Evolutionary conservation across 441 rosid species (phyloP), one percentile per base, ranked within the genome.

Genomic region (Viola pubescens): DNA sequence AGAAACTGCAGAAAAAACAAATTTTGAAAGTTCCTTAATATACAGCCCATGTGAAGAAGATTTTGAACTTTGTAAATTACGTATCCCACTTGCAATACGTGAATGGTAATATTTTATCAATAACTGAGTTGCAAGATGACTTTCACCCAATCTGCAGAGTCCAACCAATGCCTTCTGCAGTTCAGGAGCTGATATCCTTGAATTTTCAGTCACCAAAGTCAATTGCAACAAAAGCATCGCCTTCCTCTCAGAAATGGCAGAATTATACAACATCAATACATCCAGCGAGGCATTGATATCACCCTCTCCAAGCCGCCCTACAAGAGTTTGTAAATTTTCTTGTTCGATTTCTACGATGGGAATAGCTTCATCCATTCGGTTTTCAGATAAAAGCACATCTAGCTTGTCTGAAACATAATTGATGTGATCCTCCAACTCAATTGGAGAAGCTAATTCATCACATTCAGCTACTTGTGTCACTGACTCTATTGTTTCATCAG

Each of bases 1-100:
- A 63, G 82, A 81, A 65, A 86, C 77, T 77, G 71, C 59, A 50
- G 87, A 81, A 66, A 83, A 86, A 6, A 81, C 73, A 46, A 79
- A 73, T 68, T 73, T 86, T 0, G 82, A 70, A 44, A 86, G 80
- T 63, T 83, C 82, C 64, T 67, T 74, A 43, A 71, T 63, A 61
- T 72, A 86, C 41, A 72, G n/a, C 34, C 68, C 71, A 51, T 71
- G 70, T 38, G 61, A 51, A 50, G 69, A 60, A 0, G 75, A 62
- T 38, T 73, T 73, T 44, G 75, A 78, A 59, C 50, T 53, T 63
- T 69, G 79, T 59, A 83, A 67, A 12, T 68, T 65, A 40, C 48
- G 70, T 11, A 75, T 61, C 64, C 82, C 80, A 9, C 10, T 62
- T 16, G 66, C 75, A 42, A 83, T 56, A 38, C 77, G 80, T 1